Base-by-base conservation (phyloP, 2,329 filamentous ascomycete genomes). In the Aaosphaeria pasadenensis region DNA sequence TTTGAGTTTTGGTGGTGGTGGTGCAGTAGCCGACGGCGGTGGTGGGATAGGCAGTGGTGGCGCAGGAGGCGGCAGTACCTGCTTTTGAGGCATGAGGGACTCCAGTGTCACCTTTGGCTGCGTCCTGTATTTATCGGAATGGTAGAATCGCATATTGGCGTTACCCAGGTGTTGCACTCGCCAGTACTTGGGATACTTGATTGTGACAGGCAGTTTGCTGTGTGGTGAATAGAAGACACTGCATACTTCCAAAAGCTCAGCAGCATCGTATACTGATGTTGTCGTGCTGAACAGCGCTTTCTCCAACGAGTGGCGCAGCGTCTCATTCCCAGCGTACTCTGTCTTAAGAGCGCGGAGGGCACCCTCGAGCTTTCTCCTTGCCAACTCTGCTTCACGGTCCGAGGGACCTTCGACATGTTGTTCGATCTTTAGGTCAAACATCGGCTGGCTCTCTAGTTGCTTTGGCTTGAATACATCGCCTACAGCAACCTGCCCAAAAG, bases 101-200 rank as follows among this genome's bases (percentile, higher is more conserved):
- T 9, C 33, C n/a, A n/a, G 33, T 4, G n/a, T 9, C 33, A n/a
- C 33, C 33, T 36, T 40, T 9, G 54, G 46, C 38, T 54, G 56
- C 0, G 52, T 55, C 7, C 66, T 58, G 39, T 54, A 49, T 42
- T 50, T 59, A 0, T 62, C 52, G 11, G 55, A 62, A 32, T 59
- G 58, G 42, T 49, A 62, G 48, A 71, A 71, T 13, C 56, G 59
- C 35, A 71, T 11, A 30, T 53, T 41, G 42, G 52, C 80, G 57
- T 77, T 76, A 46, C 82, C 82, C 24, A 77, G 51, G 54, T 82
- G 71, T 55, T 77, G 66, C 30, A 75, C 75, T 47, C 69, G 74
- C 78, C 80, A 86, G 59, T 81, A 83, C 9, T 74, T 76, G 29
- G 83, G 83, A 48, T 78, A 77, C 50, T 73, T 75, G 44, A 86